Evolutionary conservation across 2,329 filamentous ascomycete genomes (phyloP).

Genomic region (Ascochyta clinopodiicola): DNA sequence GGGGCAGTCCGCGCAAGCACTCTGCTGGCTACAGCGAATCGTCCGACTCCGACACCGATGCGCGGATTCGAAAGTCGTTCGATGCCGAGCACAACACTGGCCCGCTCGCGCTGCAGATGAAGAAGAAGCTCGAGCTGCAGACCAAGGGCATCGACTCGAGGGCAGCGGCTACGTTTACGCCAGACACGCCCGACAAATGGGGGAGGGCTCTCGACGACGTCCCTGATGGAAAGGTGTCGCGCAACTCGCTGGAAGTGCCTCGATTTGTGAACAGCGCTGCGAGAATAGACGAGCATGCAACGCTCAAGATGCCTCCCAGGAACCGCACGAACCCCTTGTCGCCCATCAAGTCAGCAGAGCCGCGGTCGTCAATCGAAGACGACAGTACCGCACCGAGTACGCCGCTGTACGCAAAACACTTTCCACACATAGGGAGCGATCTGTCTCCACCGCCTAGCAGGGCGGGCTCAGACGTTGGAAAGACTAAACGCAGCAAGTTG

Average conservation of each 20-base stretch:
- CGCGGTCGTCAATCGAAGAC: slow-evolving; percentile 49
- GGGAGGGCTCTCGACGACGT: slow-evolving; percentile 35
- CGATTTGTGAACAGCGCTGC: slow-evolving; percentile 28
- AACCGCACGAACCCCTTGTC: slow-evolving; percentile 20
- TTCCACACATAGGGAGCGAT: slow-evolving; percentile 43
- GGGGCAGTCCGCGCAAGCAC: slow-evolving; percentile 11
- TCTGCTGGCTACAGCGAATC: slow-evolving; percentile 40
- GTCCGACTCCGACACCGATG: slow-evolving; percentile 55
- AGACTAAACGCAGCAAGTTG: slow-evolving; percentile 48
- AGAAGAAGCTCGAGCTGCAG: slow-evolving; percentile 52
- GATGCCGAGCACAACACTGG: slow-evolving; percentile 53
- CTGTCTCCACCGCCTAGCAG: slow-evolving; percentile 48
- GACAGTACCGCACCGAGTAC: slow-evolving; percentile 50
- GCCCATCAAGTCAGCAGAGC: slow-evolving; percentile 38
- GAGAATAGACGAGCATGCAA: slow-evolving; percentile 23
- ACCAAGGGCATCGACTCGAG: slow-evolving; percentile 44
- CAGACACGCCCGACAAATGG: slow-evolving; percentile 53
- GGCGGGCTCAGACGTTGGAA: slow-evolving; percentile 38
- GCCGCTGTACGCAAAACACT: slow-evolving; percentile 40
- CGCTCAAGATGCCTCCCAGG: slow-evolving; percentile 31
- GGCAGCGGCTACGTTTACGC: slow-evolving; percentile 49
- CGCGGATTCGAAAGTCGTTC: slow-evolving; percentile 58
- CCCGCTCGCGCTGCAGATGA: slow-evolving; percentile 55
- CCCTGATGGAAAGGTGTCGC: slow-evolving; percentile 19
- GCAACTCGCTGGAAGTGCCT: slow-evolving; percentile 37